Evolutionary conservation across 2,329 filamentous ascomycete genomes (phyloP), one percentile per base, ranked within the genome.

Genomic region (Reticulascus tulasneorum): DNA sequence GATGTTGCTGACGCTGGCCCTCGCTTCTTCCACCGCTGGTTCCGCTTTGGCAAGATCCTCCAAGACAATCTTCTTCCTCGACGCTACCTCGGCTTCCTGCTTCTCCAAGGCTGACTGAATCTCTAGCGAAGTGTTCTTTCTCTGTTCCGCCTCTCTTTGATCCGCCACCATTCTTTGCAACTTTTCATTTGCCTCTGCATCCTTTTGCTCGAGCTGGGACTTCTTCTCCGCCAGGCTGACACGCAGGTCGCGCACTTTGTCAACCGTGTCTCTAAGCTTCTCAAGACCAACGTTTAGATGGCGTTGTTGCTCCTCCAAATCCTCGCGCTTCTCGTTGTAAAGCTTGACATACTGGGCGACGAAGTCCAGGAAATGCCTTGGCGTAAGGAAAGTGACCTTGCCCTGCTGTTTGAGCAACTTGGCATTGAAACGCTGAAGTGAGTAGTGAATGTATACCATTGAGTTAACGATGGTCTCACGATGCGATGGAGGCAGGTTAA

Each of bases 381-480:
- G 93, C 9, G 94, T 98, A 38, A 98, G 79, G 69, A 86, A 97
- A 1, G 93, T 97, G 20, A 84, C 77, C 63, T 86, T 89, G 60
- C 87, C 89, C 65, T 97, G 93, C 58, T 97, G 93, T 59, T 88
- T 93, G 45, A 85, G 77, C 17, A 98, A 71, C 53, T 88, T 90
- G 48, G 77, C 71, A 56, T 98, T 98, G 74, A 96, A 94, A 33
- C 78, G 76, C 45, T 91, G 87, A 31, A 98, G 69, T 3, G 93
- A 98, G 65, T 97, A 89, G 57, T 99, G 93, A 15, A 98, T 91
- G 55, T 95, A 94, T 4, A 99, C 94, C 93, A 99, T 98, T 0
- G 90, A 86, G 59, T 99, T 99, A 61, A 98, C 79, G 29, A 99
- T 82, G 4, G 90, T 79, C 59, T 96, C 89, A 45, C 93, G 82